These are phyloP conservation scores for Achaetomium macrosporum DNA, from an alignment of 2,329 filamentous ascomycete genomes.

Conservation along the genomic window DNA sequence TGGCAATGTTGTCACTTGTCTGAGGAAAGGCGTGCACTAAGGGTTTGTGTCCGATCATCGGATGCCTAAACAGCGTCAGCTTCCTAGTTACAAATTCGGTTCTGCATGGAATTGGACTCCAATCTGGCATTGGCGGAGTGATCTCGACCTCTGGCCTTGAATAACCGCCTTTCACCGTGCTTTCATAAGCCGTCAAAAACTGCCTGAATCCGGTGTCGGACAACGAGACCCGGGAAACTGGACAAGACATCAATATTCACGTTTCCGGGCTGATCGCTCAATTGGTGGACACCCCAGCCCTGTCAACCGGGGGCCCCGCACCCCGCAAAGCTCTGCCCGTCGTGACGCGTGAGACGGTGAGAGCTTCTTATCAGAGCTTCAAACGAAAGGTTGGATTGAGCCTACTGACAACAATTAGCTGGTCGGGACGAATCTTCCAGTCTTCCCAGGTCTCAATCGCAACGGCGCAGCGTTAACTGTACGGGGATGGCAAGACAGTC, in stretches of 20 bases:
- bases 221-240: background rate
- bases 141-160: background rate
- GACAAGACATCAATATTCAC: background rate
- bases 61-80: background rate
- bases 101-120: background rate
- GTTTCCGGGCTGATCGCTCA: background rate
- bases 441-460: too few relatives aligned
- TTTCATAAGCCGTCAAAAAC: background rate
- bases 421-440: too few relatives aligned
- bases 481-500: too few relatives aligned
- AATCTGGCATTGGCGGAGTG: background rate
- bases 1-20: constrained; percentile 6
- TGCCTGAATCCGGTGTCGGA: constrained; percentile 4
- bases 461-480: too few relatives aligned
- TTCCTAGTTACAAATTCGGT: too few relatives aligned
- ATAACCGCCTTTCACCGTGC: background rate
- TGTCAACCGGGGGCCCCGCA: background rate
- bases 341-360: too few relatives aligned
- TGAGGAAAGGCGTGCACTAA: constrained; percentile 9
- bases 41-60: constrained; percentile 1
- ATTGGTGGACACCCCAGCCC: background rate
- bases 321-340: background rate
- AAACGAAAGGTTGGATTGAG: too few relatives aligned
- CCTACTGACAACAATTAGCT: too few relatives aligned
- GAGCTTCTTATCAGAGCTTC: too few relatives aligned